Evolutionary conservation across 2,329 filamentous ascomycete genomes (phyloP), one percentile per base, ranked within the genome.

Genomic region (Neofusicoccum sp.): DNA sequence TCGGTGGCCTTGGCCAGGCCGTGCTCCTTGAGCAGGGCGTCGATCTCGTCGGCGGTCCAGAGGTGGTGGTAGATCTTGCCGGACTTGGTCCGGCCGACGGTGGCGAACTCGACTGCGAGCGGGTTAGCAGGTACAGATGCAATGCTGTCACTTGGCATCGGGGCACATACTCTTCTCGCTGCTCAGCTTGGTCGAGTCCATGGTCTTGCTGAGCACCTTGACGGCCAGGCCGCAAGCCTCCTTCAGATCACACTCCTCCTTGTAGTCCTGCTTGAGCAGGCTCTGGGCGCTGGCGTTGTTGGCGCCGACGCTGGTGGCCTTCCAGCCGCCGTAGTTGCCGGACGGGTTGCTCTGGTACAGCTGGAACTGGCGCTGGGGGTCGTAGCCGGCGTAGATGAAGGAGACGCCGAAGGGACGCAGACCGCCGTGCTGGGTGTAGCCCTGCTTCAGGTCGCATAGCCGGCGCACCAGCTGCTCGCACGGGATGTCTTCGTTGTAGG

Each of bases 401-500:
- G 93, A 97, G 49, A 99, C 95, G 77, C 95, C 95, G 70, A 99
- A 99, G 14, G 95, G 95, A 69, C 95, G 91, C 62, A 99, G 89
- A 82, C 95, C 95, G 84, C 95, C 95, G 74, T 98, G 95, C 78
- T 99, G 95, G 66, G 95, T 99, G 82, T 99, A 99, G 64, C 95
- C 93, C 80, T 99, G 95, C 84, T 99, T 99, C 68, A 98, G 82
- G 81, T 99, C 95, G 80, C 96, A 99, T 71, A 99, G 85, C 69
- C 91, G 87, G 70, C 95, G 92, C 64, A 99, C 95, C 62, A 99
- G 90, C 79, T 99, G 95, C 78, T 99, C 95, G 82, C 95, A 99
- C 62, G 95, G 95, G 66, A 99, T 99, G 75, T 99, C 95, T 89
- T 97, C 93, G 83, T 98, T 96, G 85, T 99, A 99, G 71, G 93